phyloP scores from a whole-genome alignment of 2,329 filamentous ascomycete species.

The Xylaria sp. region DNA sequence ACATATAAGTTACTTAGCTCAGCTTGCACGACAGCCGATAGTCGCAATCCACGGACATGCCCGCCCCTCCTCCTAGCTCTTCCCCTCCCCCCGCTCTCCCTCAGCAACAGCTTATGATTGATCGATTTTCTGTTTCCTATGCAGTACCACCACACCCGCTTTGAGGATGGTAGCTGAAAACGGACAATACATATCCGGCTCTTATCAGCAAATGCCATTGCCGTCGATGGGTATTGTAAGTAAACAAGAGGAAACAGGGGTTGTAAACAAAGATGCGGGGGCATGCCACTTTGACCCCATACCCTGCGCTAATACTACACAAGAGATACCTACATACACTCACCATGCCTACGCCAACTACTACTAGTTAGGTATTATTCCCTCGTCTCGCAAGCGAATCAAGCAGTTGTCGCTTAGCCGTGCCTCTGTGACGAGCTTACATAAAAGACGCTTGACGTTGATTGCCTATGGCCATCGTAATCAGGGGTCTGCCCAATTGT shows the following conservation, averaged over 20 bases:
- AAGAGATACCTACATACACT: no score
- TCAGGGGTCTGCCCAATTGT: background rate
- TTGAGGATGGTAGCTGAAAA: constrained; percentile 27
- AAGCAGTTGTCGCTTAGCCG: background rate
- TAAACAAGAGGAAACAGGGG: background rate
- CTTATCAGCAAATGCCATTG: constrained; percentile 21
- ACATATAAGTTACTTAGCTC: constrained; percentile 17
- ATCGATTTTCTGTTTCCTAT: constrained; percentile 10
- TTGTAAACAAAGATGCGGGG: constrained; percentile 2
- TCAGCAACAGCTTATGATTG: constrained; percentile 22
- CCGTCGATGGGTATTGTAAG: background rate
- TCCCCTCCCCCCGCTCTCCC: constrained; percentile 14
- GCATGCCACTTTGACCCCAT: background rate
- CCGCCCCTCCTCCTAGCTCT: constrained; percentile 14
- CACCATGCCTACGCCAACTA: background rate
- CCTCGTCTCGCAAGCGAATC: background rate
- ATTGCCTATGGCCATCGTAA: background rate
- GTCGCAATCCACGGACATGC: constrained; percentile 35
- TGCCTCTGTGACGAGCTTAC: background rate
- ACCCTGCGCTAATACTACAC: background rate
- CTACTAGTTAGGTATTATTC: background rate
- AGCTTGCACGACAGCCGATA: constrained; percentile 34
- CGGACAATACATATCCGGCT: constrained; percentile 20
- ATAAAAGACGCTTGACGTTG: background rate
- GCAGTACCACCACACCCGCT: constrained; percentile 31